These are phyloP conservation scores for Primulina eburnea DNA, from an alignment of 257 asterid genomes.

Conservation along the genomic window DNA sequence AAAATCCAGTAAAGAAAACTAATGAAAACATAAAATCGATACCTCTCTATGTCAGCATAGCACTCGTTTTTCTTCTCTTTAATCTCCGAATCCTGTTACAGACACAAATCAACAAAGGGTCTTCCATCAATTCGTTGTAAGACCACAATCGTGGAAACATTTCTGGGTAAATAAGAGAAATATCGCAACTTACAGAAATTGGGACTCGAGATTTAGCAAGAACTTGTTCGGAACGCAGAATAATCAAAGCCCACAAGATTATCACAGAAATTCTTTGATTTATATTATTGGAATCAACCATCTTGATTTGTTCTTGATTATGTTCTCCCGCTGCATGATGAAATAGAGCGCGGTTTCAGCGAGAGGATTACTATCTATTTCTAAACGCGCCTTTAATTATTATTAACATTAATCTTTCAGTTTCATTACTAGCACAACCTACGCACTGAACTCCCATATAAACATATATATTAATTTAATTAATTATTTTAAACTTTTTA, in stretches of 20 bases:
- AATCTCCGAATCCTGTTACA: constrained; percentile 58
- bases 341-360: too few relatives aligned
- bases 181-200: constrained; percentile 52
- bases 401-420: too few relatives aligned
- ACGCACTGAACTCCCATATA: too few relatives aligned
- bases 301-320: constrained; percentile 20
- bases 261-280: constrained; percentile 6
- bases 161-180: not conserved
- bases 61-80: constrained; percentile 70
- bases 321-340: constrained; percentile 1
- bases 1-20: constrained; percentile 9
- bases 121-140: not conserved
- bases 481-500: too few relatives aligned
- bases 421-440: too few relatives aligned
- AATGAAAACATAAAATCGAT: constrained; percentile 15
- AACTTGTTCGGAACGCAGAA: constrained; percentile 36
- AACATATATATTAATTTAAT: too few relatives aligned
- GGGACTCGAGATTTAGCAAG: constrained; percentile 70
- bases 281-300: constrained; percentile 13
- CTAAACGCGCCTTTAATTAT: too few relatives aligned
- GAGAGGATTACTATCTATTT: too few relatives aligned
- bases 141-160: constrained; percentile 3
- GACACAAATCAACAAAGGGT: not conserved
- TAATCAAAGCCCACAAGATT: constrained; percentile 26
- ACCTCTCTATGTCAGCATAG: constrained; percentile 87